phyloP scores from a whole-genome alignment of 2,329 filamentous ascomycete genomes.

The Colletotrichum sp. region DNA sequence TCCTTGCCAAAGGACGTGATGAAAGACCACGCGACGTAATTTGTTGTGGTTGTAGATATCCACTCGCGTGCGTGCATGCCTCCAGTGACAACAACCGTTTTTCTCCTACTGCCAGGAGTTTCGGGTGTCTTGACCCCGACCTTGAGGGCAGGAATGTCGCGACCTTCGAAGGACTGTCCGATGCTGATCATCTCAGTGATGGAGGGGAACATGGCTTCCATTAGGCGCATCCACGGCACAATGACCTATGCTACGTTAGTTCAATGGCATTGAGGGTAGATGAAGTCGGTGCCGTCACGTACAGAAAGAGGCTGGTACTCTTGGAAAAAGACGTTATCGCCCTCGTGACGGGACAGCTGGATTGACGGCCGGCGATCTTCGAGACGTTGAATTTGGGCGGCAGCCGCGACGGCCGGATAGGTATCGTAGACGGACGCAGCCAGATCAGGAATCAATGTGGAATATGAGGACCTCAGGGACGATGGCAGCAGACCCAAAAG shows the following conservation, averaged over 20 bases:
- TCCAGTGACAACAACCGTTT: constrained; percentile 81
- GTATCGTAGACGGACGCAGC: constrained; percentile 78
- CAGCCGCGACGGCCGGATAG: constrained; percentile 59
- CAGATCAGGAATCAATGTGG: constrained; percentile 79
- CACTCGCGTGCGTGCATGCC: constrained; percentile 95
- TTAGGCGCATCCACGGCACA: constrained; percentile 87
- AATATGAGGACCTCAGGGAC: constrained; percentile 73
- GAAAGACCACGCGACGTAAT: constrained; percentile 87
- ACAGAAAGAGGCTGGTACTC: constrained; percentile 87
- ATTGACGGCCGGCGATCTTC: constrained; percentile 30
- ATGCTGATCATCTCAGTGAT: constrained; percentile 76
- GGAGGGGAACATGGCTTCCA: constrained; percentile 87
- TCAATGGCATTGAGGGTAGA: constrained; percentile 23
- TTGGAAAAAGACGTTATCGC: constrained; percentile 85
- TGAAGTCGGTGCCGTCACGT: background rate
- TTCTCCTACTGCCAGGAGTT: constrained; percentile 52
- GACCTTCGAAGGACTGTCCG: constrained; percentile 86
- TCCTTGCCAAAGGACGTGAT: constrained; percentile 82
- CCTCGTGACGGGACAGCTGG: constrained; percentile 36
- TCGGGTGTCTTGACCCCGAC: constrained; percentile 61
- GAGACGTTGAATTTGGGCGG: constrained; percentile 15
- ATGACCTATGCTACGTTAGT: constrained; percentile 50
- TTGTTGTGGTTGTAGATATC: constrained; percentile 92
- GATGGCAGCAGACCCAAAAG: constrained; percentile 78
- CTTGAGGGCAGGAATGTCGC: constrained; percentile 81